A percentile compares a stretch with the other conserved stretches of the same genome.
Conservation (phyloP, 768 basidiomycete genomes). For the Lentinula lateritia region DNA sequence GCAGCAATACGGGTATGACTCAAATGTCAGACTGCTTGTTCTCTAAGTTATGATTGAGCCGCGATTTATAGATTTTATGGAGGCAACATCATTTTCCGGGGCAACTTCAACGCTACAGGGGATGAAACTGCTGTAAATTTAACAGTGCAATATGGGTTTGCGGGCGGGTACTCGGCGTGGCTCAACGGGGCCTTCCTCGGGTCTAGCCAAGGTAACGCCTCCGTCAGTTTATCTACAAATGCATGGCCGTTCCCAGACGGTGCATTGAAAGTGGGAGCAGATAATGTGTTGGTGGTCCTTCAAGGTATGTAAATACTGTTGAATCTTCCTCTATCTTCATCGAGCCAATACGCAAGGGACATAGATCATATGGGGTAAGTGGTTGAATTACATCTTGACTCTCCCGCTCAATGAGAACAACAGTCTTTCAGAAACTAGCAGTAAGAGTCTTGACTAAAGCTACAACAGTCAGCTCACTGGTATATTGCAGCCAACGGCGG, state of each 20-base stretch:
- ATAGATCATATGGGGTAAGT: slow-evolving; percentile 47
- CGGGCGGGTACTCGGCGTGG: slow-evolving; percentile 49
- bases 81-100: slow-evolving; percentile 46
- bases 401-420: background rate
- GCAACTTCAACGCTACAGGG: slow-evolving; percentile 44
- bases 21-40: background rate
- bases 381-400: background rate
- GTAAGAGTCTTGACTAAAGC: slow-evolving; percentile 16
- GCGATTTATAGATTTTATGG: slow-evolving; percentile 38
- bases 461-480: background rate
- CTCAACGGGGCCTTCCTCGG: slow-evolving; percentile 45
- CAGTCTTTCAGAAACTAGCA: slow-evolving; percentile 35
- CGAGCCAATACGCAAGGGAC: background rate
- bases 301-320: slow-evolving; percentile 18
- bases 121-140: slow-evolving; percentile 39
- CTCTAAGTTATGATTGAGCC: background rate
- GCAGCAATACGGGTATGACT: slow-evolving; percentile 43
- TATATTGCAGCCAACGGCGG: slow-evolving; percentile 35
- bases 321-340: background rate
- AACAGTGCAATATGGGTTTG: slow-evolving; percentile 44
- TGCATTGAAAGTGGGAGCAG: slow-evolving; percentile 26
- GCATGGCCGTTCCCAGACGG: slow-evolving; percentile 34
- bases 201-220: slow-evolving; percentile 37
- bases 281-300: slow-evolving; percentile 37
- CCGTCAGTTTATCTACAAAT: slow-evolving; percentile 36